A percentile compares a stretch with the other conserved stretches of the same genome.
phyloP scores from a whole-genome alignment of 441 rosid genomes.

The Brassica hybrid region DNA sequence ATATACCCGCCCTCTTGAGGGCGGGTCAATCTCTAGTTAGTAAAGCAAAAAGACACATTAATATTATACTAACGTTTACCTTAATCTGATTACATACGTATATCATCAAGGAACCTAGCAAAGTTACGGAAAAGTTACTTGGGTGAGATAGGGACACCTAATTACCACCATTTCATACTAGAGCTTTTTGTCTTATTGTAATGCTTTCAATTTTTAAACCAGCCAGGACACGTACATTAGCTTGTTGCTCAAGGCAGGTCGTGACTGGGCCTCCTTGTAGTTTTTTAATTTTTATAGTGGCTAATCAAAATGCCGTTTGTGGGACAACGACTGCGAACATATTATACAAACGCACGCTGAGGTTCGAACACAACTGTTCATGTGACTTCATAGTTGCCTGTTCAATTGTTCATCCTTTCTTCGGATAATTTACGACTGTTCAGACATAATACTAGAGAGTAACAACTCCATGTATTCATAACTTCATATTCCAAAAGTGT shows the following conservation, averaged over 20 bases:
- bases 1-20: no score
- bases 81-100: no score
- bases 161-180: no score
- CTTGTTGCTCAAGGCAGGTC: slow-evolving; percentile 57
- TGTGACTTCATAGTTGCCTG: slow-evolving; percentile 66
- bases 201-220: no score
- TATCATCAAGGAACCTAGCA: no score
- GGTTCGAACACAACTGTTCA: slow-evolving; percentile 64
- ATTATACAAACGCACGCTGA: no score
- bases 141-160: no score
- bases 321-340: slow-evolving; percentile 69
- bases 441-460: neutral
- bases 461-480: neutral
- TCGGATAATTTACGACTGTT: neutral
- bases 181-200: no score
- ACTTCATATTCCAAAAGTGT: neutral
- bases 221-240: slow-evolving; percentile 46
- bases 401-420: slow-evolving; percentile 51
- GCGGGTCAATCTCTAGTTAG: neutral
- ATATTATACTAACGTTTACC: no score
- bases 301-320: slow-evolving; percentile 64
- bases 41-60: neutral
- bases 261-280: slow-evolving; percentile 80
- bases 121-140: no score
- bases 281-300: slow-evolving; percentile 62